Conservation (phyloP, 2,329 filamentous ascomycete genomes). For the Penicillium brevicompactum region DNA sequence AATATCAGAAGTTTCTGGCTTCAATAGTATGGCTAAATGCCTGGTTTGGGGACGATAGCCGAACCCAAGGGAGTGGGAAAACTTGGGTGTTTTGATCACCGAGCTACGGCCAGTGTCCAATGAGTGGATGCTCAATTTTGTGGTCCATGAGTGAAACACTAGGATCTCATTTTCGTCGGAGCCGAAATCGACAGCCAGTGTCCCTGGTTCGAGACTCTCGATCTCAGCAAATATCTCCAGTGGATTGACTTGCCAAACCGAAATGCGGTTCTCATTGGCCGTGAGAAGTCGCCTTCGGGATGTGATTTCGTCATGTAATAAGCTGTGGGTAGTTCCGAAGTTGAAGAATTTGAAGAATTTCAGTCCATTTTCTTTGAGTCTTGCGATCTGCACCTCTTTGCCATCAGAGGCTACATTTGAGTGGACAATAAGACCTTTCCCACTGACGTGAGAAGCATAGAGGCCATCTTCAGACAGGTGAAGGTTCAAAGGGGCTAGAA, state of each 20-base stretch:
- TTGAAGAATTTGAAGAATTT: slow-evolving; percentile 36
- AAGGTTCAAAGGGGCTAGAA: slow-evolving; percentile 19
- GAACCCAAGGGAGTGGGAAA: slow-evolving; percentile 37
- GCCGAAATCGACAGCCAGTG: slow-evolving; percentile 43
- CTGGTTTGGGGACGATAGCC: slow-evolving; percentile 44
- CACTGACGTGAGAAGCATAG: slow-evolving; percentile 31
- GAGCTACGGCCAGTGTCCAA: slow-evolving; percentile 38
- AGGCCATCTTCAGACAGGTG: slow-evolving; percentile 34
- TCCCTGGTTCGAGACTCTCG: slow-evolving; percentile 40
- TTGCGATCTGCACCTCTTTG: slow-evolving; percentile 35
- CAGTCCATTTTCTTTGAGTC: slow-evolving; percentile 32
- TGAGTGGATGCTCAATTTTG: slow-evolving; percentile 40
- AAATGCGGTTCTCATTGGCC: slow-evolving; percentile 37
- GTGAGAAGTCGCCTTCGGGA: slow-evolving; percentile 37
- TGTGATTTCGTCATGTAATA: slow-evolving; percentile 3
- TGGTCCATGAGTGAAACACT: slow-evolving; percentile 44
- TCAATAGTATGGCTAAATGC: slow-evolving; percentile 43
- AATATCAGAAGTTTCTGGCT: slow-evolving; percentile 41
- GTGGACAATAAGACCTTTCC: slow-evolving; percentile 38
- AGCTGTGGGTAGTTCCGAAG: neutral
- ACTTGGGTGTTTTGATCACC: slow-evolving; percentile 45
- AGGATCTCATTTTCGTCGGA: slow-evolving; percentile 40
- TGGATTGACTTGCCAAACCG: slow-evolving; percentile 40
- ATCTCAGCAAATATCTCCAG: slow-evolving; percentile 42
- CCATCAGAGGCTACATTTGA: slow-evolving; percentile 32